Base-by-base conservation (phyloP, 768 basidiomycete genomes). In the Lentinus brumalis region DNA sequence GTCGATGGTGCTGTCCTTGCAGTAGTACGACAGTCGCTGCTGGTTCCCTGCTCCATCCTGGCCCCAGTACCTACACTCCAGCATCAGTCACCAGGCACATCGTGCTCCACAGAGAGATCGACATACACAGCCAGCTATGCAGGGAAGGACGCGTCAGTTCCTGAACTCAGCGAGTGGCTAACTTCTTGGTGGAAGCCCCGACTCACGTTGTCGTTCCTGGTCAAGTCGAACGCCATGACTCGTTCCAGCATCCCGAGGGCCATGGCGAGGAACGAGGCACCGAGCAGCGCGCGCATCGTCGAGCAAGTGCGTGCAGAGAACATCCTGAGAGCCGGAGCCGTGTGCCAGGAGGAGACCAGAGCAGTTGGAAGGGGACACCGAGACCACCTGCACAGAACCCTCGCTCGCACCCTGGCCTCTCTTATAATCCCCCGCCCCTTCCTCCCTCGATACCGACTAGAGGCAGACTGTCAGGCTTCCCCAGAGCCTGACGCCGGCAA, bases 1-100 rank as follows among this genome's bases (percentile, higher is more conserved):
- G 64, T 88, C 78, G 47, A 88, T 80, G 3, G 79, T 73, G 68
- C 78, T 69, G 67, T 88, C 87, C 78, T 84, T 63, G 38, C 32
- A 56, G 52, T 57, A 61, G 47, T 35, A 60, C 14, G 54, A 46
- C n/a, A 60, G 60, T 4, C 29, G 51, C 38, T 54, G 46, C 53
- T 64, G 59, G 45, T 35, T 50, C 39, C 85, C 84, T 57, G 79
- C 81, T 21, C 81, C 83, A 68, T 86, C 83, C 64, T 86, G 85
- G 21, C 85, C 83, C 73, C 76, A 84, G 65, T 84, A 83, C 5
- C 78, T 79, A 32, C 50, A 41, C 29, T 10, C 45, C 15, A 4
- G 15, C 15, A 2, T 45, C 4, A 31, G 61, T 38, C 50, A 44
- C 40, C 39, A 42, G 44, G 32, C 21, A n/a, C 30, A 14, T 29